phyloP scores from a whole-genome alignment of 2,329 filamentous ascomycete species.

The Colletotrichum endophyticum region DNA sequence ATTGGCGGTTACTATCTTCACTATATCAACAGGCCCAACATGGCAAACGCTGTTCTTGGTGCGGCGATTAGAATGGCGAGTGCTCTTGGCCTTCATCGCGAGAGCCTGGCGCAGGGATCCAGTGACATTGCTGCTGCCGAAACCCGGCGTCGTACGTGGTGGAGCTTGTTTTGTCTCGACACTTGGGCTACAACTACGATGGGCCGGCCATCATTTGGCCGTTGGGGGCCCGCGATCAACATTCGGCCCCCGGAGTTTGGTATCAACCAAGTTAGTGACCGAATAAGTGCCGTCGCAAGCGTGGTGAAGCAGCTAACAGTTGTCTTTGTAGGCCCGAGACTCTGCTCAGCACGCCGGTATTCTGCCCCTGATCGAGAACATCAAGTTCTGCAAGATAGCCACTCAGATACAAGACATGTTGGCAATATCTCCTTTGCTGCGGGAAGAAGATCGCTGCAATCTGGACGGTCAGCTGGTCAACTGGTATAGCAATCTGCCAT shows the following conservation, averaged over 20 bases:
- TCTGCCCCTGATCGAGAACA: conserved; percentile 75
- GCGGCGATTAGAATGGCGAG: conserved; percentile 77
- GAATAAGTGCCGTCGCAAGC: not conserved
- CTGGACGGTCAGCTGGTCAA: conserved; percentile 72
- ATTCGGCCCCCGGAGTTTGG: conserved; percentile 65
- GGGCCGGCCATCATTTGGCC: conserved; percentile 72
- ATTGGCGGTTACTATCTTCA: conserved; percentile 80
- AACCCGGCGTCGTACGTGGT: conserved; percentile 73
- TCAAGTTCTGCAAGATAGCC: conserved; percentile 80
- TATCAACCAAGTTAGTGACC: conserved; percentile 38
- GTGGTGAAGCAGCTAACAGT: not conserved
- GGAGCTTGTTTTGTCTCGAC: conserved; percentile 76
- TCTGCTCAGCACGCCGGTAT: conserved; percentile 67
- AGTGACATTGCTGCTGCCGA: conserved; percentile 61
- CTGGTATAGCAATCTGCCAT: conserved; percentile 76
- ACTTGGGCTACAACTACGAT: conserved; percentile 76
- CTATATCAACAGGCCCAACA: conserved; percentile 78
- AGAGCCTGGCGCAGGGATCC: conserved; percentile 50
- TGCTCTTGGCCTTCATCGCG: conserved; percentile 73
- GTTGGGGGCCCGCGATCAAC: conserved; percentile 72
- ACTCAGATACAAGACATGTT: conserved; percentile 79
- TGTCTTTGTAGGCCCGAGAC: conserved; percentile 39
- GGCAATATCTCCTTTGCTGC: conserved; percentile 70
- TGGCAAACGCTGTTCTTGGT: conserved; percentile 75
- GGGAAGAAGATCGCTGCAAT: conserved; percentile 67